These are phyloP conservation scores for Catharanthus roseus DNA, from an alignment of 257 asterid species.

Conservation along the genomic window DNA sequence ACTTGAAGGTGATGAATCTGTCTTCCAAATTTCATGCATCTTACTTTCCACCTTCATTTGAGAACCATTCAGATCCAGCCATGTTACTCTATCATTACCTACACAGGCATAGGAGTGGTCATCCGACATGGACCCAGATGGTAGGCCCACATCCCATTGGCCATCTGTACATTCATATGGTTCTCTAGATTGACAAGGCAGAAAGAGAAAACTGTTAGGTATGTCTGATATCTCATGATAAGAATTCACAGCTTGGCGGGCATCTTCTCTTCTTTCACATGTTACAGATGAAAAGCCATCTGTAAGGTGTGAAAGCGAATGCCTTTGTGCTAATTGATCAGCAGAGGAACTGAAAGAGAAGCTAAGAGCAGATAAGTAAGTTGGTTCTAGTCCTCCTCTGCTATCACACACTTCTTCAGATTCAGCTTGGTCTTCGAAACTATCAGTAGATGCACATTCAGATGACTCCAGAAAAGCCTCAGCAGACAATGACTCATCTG, in stretches of 20 bases:
- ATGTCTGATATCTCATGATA: slow-evolving; percentile 20
- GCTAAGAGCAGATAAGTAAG: slow-evolving; percentile 64
- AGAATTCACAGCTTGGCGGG: slow-evolving; percentile 23
- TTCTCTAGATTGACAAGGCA: slow-evolving; percentile 21
- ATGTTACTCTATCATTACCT: slow-evolving; percentile 25
- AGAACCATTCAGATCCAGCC: slow-evolving; percentile 34
- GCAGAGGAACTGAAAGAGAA: slow-evolving; percentile 40
- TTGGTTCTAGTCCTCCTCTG: slow-evolving; percentile 27
- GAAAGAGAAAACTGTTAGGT: slow-evolving; percentile 11
- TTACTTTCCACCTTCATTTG: slow-evolving; percentile 26
- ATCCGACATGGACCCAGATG: slow-evolving; percentile 16
- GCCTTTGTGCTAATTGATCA: slow-evolving; percentile 32
- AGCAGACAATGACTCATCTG: slow-evolving; percentile 38
- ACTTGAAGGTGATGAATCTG: slow-evolving; percentile 17
- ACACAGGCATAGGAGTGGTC: slow-evolving; percentile 18
- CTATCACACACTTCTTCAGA: slow-evolving; percentile 29
- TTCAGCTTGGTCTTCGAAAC: slow-evolving; percentile 52
- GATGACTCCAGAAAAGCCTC: slow-evolving; percentile 64
- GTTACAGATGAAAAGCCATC: slow-evolving; percentile 24
- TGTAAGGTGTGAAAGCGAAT: slow-evolving; percentile 25
- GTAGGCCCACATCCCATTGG: slow-evolving; percentile 24
- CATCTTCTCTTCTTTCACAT: slow-evolving; percentile 21
- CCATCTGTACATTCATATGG: slow-evolving; percentile 20
- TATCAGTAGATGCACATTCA: slow-evolving; percentile 55
- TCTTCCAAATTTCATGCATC: slow-evolving; percentile 26